Percentiles rank a stretch among this genome's conserved stretches.
Conservation (phyloP, 805 yeast genomes). For the Maudiozyma serrabonitensis region DNA sequence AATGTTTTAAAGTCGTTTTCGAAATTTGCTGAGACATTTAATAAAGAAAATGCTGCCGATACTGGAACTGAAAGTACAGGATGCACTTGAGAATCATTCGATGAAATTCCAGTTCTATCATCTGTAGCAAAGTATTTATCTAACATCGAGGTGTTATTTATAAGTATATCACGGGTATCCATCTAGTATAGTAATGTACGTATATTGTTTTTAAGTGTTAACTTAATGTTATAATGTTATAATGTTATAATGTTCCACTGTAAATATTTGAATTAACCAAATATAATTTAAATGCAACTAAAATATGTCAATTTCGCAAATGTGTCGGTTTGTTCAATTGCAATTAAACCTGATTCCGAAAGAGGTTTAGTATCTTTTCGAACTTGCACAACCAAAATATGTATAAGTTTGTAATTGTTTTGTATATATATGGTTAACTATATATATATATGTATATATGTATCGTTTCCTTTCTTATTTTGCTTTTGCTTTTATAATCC, state of each 20-base stretch:
- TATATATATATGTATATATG: no score
- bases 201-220: not conserved
- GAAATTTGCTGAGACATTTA: not conserved
- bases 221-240: not conserved
- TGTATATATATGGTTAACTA: no score
- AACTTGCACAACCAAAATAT: no score
- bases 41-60: not conserved
- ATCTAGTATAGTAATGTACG: not conserved
- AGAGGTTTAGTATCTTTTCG: no score
- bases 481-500: no score
- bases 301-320: no score
- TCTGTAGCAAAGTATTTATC: not conserved
- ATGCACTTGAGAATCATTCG: not conserved
- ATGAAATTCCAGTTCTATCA: not conserved
- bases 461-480: no score
- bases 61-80: not conserved
- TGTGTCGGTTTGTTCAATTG: no score
- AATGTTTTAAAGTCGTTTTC: conserved; percentile 1
- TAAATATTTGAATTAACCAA: no score
- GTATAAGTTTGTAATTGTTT: no score
- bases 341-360: no score
- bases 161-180: not conserved
- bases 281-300: no score
- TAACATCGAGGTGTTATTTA: not conserved
- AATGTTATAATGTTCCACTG: not conserved